phyloP scores from a whole-genome alignment of 2,329 filamentous ascomycete genomes.

The Biscogniauxia marginata region DNA sequence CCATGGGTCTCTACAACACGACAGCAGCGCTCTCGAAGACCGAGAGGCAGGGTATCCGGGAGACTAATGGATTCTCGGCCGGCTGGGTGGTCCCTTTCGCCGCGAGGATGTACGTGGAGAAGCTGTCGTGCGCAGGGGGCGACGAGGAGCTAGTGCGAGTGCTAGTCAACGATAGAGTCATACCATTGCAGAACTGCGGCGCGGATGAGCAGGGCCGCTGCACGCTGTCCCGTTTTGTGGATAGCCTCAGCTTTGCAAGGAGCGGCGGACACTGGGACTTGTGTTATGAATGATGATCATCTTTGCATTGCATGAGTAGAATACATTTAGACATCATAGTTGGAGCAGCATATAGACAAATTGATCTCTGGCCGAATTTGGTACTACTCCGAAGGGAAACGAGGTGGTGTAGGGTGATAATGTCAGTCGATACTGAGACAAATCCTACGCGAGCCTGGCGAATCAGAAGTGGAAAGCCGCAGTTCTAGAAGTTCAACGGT shows the following conservation, averaged over 20 bases:
- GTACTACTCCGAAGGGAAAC: background rate
- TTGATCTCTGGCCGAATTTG: no score
- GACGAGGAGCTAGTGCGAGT: conserved; percentile 72
- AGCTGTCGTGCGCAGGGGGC: conserved; percentile 63
- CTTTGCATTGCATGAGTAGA: background rate
- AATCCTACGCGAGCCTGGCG: background rate
- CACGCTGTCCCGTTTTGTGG: conserved; percentile 65
- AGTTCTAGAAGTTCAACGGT: background rate
- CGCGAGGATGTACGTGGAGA: conserved; percentile 81
- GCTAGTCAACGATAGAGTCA: conserved; percentile 79
- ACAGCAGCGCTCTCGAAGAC: conserved; percentile 54
- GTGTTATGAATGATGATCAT: conserved; percentile 48
- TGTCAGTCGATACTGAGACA: background rate
- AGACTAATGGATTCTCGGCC: conserved; percentile 68
- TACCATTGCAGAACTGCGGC: conserved; percentile 68
- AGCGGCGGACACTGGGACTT: conserved; percentile 70
- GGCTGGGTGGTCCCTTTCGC: conserved; percentile 82
- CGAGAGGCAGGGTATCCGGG: conserved; percentile 46
- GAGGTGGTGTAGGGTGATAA: conserved; percentile 1
- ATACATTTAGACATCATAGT: background rate
- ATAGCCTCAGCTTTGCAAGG: conserved; percentile 72
- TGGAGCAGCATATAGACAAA: no score
- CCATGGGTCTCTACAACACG: conserved; percentile 73
- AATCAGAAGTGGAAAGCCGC: background rate
- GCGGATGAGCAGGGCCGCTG: conserved; percentile 72